These are phyloP conservation scores for Lecanicillium sp. DNA, from an alignment of 2,329 filamentous ascomycete species.

Conservation along the genomic window DNA sequence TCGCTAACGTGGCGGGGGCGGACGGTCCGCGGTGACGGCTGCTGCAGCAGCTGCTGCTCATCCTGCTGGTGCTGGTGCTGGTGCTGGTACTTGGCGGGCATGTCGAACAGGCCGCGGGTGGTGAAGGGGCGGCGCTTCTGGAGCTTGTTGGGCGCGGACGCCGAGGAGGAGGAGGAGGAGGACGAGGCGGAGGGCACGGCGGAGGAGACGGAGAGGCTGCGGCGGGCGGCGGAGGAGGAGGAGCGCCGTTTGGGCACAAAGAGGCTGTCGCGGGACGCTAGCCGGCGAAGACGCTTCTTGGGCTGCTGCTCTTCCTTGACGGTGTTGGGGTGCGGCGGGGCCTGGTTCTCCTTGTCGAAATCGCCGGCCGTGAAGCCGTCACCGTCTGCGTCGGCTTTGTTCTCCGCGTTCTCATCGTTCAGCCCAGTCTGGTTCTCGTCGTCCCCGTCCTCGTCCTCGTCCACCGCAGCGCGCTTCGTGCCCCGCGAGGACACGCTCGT, in stretches of 20 bases:
- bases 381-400: constrained; percentile 15
- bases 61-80: constrained; percentile 5
- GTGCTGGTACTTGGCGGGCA: constrained; percentile 6
- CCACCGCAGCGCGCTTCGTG: constrained; percentile 43
- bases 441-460: constrained; percentile 28
- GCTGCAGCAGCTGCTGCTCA: background rate
- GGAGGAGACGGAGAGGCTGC: constrained; percentile 23
- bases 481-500: constrained; percentile 36
- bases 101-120: background rate
- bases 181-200: constrained; percentile 15
- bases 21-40: constrained; percentile 10
- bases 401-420: background rate
- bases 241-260: constrained; percentile 28
- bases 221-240: constrained; percentile 22
- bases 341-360: constrained; percentile 13
- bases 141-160: constrained; percentile 19
- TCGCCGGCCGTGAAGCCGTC: constrained; percentile 1
- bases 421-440: constrained; percentile 10
- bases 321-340: constrained; percentile 25
- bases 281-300: constrained; percentile 49
- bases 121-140: constrained; percentile 20
- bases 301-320: constrained; percentile 27
- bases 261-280: constrained; percentile 38
- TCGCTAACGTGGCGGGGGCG: constrained; percentile 17
- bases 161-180: constrained; percentile 12